Base-by-base conservation (phyloP, 768 basidiomycete species). In the Kwoniella dendrophila region DNA sequence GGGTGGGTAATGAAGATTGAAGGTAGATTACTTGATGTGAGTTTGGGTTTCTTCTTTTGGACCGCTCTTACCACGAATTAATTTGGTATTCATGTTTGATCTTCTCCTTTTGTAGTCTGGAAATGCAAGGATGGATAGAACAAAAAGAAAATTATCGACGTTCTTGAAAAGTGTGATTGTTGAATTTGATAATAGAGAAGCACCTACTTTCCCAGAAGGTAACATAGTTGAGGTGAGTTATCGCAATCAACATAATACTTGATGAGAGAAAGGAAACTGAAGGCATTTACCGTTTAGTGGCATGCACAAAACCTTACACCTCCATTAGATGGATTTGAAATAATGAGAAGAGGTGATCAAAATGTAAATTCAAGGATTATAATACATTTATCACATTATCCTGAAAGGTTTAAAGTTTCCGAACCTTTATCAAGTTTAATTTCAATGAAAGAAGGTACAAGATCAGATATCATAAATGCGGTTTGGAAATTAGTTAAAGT, bases 401-500 rank as follows among this genome's bases (percentile, higher is more conserved):
- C 95, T 1, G 90, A 94, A 62, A 88, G 90, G 63, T 93, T 86
- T 80, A 89, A 88, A 72, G 83, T 97, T 10, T 80, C 85, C 14
- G 84, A 88, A 1, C 90, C 92, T 30, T 83, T 97, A 8, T 59
- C 69, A 0, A 38, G 61, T 18, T 77, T 92, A 12, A 82, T 97
- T 38, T 88, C 86, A 20, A 83, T 93, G 75, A 88, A 89, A 68
- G 90, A 96, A 74, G 92, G 90, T 29, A 91, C 89, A 34, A 85
- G 90, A 29, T 81, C 88, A 24, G 90, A 88, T 5, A 85, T 90
- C 18, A 84, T 95, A 18, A 87, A 90, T 58, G 85, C 89, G 0
- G 76, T 96, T 11, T 98, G 94, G 94, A 90, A 89, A 71, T 92
- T 94, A 69, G 89, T 96, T 80, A 95, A 93, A 90, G 84, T 91